A percentile compares a stretch with the other conserved stretches of the same genome.
Conservation (phyloP, 1,284 basidiomycete genomes). For the Flammula alnicola region DNA sequence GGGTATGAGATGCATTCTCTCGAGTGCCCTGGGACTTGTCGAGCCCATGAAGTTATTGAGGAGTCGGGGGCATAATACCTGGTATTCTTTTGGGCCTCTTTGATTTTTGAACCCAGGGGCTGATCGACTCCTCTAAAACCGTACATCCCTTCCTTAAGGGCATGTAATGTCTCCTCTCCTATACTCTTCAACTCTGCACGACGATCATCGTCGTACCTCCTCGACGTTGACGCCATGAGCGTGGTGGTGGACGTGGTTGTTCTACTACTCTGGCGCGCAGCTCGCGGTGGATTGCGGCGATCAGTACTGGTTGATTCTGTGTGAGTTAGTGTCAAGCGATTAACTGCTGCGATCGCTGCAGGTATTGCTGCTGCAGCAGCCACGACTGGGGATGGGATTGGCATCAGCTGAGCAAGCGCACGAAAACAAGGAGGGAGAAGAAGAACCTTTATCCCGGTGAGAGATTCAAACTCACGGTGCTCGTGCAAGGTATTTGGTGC, state of each 20-base stretch:
- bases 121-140: conserved; percentile 21
- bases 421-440: too few species aligned
- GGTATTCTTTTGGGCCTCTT: conserved; percentile 20
- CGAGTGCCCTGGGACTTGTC: conserved; percentile 3
- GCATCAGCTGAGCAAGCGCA: too few species aligned
- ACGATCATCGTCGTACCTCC: conserved; percentile 23
- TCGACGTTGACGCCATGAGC: conserved; percentile 9
- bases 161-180: conserved; percentile 24
- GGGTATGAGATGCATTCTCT: conserved; percentile 6
- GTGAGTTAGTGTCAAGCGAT: too few species aligned
- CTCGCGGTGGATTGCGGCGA: neutral
- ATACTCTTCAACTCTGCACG: conserved; percentile 26
- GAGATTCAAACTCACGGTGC: too few species aligned
- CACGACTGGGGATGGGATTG: too few species aligned
- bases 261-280: neutral
- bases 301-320: too few species aligned
- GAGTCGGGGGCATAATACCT: conserved; percentile 24
- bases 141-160: conserved; percentile 23
- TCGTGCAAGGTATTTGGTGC: too few species aligned
- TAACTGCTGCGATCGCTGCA: too few species aligned
- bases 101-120: conserved; percentile 12
- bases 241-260: neutral
- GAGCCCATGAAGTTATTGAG: conserved; percentile 23
- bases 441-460: too few species aligned
- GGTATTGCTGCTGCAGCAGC: too few species aligned